These are phyloP conservation scores for Xylaria longipes DNA, from an alignment of 495 filamentous ascomycete species.

Conservation along the genomic window DNA sequence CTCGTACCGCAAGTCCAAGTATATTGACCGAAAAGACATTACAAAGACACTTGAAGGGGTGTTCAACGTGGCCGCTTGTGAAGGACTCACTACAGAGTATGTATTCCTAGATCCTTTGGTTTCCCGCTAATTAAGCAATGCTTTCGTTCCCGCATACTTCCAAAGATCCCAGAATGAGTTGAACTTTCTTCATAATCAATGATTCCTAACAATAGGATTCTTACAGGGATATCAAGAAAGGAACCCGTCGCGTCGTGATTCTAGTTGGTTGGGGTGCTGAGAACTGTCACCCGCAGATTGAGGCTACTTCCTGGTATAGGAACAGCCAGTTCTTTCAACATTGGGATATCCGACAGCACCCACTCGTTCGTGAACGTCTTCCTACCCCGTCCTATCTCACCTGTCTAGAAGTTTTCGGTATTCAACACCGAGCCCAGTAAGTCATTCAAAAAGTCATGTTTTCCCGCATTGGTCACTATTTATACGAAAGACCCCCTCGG, in stretches of 20 bases:
- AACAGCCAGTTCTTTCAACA: not conserved
- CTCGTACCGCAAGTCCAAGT: slow-evolving; percentile 16
- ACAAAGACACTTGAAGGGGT: not conserved
- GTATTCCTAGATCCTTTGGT: not conserved
- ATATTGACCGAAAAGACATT: not conserved
- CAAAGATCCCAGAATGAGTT: not conserved
- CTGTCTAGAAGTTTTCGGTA: slow-evolving; percentile 9
- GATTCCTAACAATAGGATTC: not conserved
- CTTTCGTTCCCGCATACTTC: not conserved
- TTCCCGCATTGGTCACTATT: not conserved
- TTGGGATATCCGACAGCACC: slow-evolving; percentile 10
- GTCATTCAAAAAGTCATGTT: not conserved
- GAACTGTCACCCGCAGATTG: slow-evolving; percentile 7
- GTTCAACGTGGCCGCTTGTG: not conserved
- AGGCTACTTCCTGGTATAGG: slow-evolving; percentile 9
- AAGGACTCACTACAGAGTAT: not conserved
- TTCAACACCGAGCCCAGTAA: slow-evolving; percentile 20
- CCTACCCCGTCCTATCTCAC: not conserved
- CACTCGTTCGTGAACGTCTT: not conserved
- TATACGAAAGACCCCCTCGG: not conserved
- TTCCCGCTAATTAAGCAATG: no score
- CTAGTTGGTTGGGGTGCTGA: slow-evolving; percentile 18
- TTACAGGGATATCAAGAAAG: not conserved
- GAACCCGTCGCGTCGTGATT: not conserved
- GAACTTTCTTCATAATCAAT: not conserved